Conservation (phyloP, 2,329 filamentous ascomycete genomes). For the Byssothecium circinans region DNA sequence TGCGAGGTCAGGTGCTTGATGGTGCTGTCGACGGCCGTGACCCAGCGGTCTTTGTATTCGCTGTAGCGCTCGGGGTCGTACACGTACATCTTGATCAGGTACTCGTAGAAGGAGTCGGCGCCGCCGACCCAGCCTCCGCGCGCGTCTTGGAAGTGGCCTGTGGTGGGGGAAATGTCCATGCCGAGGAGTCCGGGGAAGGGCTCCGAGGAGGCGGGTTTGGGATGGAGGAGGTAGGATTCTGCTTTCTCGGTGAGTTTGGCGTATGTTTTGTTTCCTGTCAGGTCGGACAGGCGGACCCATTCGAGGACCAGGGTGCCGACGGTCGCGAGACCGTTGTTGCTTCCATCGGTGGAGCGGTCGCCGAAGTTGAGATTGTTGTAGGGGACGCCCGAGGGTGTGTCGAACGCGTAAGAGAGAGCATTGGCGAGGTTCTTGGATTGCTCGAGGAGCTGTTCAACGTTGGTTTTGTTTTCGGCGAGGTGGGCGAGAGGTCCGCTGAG, state of each 20-base stretch:
- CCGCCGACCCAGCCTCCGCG: conserved; percentile 76
- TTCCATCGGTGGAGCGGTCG: conserved; percentile 51
- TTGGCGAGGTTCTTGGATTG: conserved; percentile 73
- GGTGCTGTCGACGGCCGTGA: conserved; percentile 72
- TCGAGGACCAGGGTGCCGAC: conserved; percentile 79
- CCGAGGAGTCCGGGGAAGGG: conserved; percentile 79
- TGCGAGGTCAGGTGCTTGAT: conserved; percentile 72
- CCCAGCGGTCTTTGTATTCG: conserved; percentile 71
- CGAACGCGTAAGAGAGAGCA: conserved; percentile 74
- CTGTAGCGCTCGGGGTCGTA: conserved; percentile 69
- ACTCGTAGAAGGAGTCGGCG: conserved; percentile 83
- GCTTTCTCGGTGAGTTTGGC: conserved; percentile 66
- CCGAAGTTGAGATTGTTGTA: conserved; percentile 67
- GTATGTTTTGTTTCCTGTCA: conserved; percentile 70
- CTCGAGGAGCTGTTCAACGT: conserved; percentile 62
- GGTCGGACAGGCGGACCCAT: conserved; percentile 78
- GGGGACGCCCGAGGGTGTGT: conserved; percentile 74
- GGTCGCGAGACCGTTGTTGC: conserved; percentile 72
- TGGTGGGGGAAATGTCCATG: conserved; percentile 63
- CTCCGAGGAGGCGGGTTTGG: conserved; percentile 63
- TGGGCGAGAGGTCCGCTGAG: conserved; percentile 65
- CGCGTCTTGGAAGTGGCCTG: conserved; percentile 68
- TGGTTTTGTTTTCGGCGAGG: conserved; percentile 50
- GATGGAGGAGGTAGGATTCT: conserved; percentile 69
- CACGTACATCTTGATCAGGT: conserved; percentile 87